Base-by-base conservation (phyloP, 345 rosid genomes). In the Eucalyptus cloeziana region DNA sequence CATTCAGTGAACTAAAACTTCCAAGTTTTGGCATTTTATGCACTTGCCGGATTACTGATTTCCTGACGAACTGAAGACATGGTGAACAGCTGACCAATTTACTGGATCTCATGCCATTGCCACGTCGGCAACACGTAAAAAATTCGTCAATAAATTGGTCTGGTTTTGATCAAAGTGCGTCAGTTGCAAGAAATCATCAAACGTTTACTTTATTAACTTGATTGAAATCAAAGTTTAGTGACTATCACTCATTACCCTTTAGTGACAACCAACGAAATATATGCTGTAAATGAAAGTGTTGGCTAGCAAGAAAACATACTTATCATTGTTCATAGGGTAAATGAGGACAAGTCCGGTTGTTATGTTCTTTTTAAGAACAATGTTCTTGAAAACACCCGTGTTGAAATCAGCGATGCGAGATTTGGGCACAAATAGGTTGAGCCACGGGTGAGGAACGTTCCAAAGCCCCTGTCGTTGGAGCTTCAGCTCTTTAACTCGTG, bases 391-490 rank as follows among this genome's bases (percentile, higher is more conserved):
- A 88, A 91, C 95, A 22, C 93, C 94, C 1, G 86, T 67, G 69
- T 92, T 67, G 91, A 93, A 93, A 64, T 92, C 91, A 19, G 86
- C n/a, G 12, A 93, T 90, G 3, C 90, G 88, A 89, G 95, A 93
- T 89, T 88, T 91, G 4, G 95, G 94, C 16, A 93, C 45, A 31
- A 93, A 93, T 4, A 93, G 86, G 62, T 93, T 92, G 12, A 92
- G 90, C 94, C 94, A 93, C 37, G 94, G 95, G 87, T 93, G 94
- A 47, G 93, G 92, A 89, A 91, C 93, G 13, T 93, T 91, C 93
- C 93, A 92, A 7, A 91, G 86, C 47, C 92, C 92, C 64, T 51
- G 89, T 27, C 92, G 67, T 37, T 81, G 93, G 87, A 92, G 93
- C 87, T 87, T 40, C 19, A 64, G 50, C 88, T 91, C 94, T 79